These are phyloP conservation scores for Cladosporium cucumerinum DNA, from an alignment of 2,329 filamentous ascomycete genomes.

Conservation along the genomic window DNA sequence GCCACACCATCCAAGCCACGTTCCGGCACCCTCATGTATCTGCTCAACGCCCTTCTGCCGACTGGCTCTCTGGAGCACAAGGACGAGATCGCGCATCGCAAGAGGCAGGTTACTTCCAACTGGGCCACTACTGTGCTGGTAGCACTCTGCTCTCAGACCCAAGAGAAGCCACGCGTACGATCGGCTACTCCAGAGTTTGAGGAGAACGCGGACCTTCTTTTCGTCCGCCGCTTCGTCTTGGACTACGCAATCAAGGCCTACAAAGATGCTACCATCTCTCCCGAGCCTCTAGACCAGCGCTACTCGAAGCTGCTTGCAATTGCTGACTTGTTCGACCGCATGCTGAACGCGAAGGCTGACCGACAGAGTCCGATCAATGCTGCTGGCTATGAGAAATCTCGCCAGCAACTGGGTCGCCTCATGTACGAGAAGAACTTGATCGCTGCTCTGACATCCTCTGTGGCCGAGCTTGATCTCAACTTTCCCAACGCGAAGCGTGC, in stretches of 20 bases:
- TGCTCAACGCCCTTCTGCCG: conserved; percentile 75
- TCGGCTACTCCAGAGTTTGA: conserved; percentile 62
- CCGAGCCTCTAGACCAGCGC: conserved; percentile 76
- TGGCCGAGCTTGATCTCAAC: conserved; percentile 92
- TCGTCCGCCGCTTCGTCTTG: conserved; percentile 90
- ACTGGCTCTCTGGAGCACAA: conserved; percentile 64
- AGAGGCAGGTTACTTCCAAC: conserved; percentile 76
- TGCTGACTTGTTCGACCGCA: conserved; percentile 86
- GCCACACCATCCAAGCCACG: conserved; percentile 91
- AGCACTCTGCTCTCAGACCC: conserved; percentile 82
- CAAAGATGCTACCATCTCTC: conserved; percentile 76
- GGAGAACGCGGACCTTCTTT: conserved; percentile 78
- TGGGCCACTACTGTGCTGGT: conserved; percentile 86
- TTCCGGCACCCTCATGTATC: conserved; percentile 87
- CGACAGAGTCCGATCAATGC: conserved; percentile 18
- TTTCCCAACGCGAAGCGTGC: conserved; percentile 90
- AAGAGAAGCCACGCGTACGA: conserved; percentile 63
- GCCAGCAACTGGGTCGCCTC: conserved; percentile 80
- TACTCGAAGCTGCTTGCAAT: conserved; percentile 85
- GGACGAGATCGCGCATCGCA: conserved; percentile 75
- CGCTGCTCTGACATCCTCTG: conserved; percentile 79
- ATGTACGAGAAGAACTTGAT: conserved; percentile 99
- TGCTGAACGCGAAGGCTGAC: conserved; percentile 78
- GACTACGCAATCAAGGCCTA: conserved; percentile 91
- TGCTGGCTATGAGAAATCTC: conserved; percentile 47